These are phyloP conservation scores for Nemania abortiva DNA, from an alignment of 2,329 filamentous ascomycete genomes.

Conservation along the genomic window DNA sequence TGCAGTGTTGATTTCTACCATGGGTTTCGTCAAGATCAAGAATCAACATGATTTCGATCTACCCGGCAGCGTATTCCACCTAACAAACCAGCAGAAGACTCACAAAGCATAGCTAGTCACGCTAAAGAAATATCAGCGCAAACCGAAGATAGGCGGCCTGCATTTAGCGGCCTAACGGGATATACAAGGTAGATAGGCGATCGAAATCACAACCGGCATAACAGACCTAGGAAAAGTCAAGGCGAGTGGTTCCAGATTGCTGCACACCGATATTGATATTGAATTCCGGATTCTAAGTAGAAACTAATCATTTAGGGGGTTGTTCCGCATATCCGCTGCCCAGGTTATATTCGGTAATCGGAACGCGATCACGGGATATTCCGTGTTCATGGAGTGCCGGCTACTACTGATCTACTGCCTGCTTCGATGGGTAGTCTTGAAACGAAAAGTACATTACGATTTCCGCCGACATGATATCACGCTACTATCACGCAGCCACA, in stretches of 20 bases:
- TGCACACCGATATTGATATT: not conserved
- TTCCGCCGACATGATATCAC: slow-evolving; percentile 19
- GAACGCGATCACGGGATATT: slow-evolving; percentile 21
- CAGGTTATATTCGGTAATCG: slow-evolving; percentile 22
- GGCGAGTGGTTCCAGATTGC: not conserved
- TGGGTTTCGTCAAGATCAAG: slow-evolving; percentile 28
- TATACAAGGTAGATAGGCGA: not conserved
- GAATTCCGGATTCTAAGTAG: not conserved
- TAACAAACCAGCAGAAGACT: slow-evolving; percentile 10
- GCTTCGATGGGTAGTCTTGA: not conserved
- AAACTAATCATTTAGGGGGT: not conserved
- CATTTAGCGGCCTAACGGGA: not conserved
- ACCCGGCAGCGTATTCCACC: slow-evolving; percentile 15
- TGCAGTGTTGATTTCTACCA: too few species aligned
- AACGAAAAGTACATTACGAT: slow-evolving; percentile 17
- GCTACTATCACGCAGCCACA: slow-evolving; percentile 12
- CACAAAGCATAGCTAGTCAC: not conserved
- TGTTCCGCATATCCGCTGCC: not conserved
- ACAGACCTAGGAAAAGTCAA: not conserved
- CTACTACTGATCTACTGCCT: not conserved
- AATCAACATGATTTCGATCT: slow-evolving; percentile 17
- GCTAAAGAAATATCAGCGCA: not conserved
- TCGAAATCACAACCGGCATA: not conserved
- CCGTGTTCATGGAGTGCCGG: slow-evolving; percentile 18
- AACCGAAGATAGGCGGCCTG: not conserved